Base-by-base conservation (phyloP, 305 asterid species). In the Fraxinus paxiana region DNA sequence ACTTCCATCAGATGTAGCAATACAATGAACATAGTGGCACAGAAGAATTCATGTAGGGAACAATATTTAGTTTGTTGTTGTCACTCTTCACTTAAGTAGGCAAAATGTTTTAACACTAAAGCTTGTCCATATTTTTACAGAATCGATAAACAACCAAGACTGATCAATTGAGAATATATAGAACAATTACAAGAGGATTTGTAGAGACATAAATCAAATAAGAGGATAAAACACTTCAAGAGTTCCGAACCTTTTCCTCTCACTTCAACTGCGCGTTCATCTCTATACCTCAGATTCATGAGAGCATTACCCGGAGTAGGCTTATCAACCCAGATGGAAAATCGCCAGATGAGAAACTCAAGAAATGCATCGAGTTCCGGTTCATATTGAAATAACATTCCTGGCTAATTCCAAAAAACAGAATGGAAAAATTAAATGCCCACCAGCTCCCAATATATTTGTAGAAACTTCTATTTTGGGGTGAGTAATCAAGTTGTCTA, bases 311-410 rank as follows among this genome's bases (percentile, higher is more conserved):
- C 99, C 48, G 96, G 97, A 13, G 97, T 95, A 82, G 97, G 97
- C 87, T 93, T 91, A 84, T 95, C 96, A 26, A 93, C 97, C 97
- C 97, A 90, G 73, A 95, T 90, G 69, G 97, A 95, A 86, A 93
- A 92, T 59, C 93, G 78, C 97, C 97, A 91, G 71, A 93, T 93
- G 31, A 93, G 92, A 87, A 93, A 93, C 76, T 95, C 97, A 65
- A 92, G 97, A 84, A 95, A 91, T 56, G 96, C 96, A 83, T 95
- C 97, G n/a, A 92, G 96, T 84, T 95, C 98, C 7, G 95, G 90
- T 80, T 93, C 97, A 85, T 91, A 95, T 84, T 90, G 96, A 85
- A 91, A 91, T 83, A 92, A 85, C 92, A 95, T 90, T 88, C 99
- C 98, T 91, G 97, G 97, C 95, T 92, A 90, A 93, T 90, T 83